Evolutionary conservation across 495 filamentous ascomycete species (phyloP), one percentile per base, ranked within the genome.

Genomic region (Penicillium macrosclerotiorum): DNA sequence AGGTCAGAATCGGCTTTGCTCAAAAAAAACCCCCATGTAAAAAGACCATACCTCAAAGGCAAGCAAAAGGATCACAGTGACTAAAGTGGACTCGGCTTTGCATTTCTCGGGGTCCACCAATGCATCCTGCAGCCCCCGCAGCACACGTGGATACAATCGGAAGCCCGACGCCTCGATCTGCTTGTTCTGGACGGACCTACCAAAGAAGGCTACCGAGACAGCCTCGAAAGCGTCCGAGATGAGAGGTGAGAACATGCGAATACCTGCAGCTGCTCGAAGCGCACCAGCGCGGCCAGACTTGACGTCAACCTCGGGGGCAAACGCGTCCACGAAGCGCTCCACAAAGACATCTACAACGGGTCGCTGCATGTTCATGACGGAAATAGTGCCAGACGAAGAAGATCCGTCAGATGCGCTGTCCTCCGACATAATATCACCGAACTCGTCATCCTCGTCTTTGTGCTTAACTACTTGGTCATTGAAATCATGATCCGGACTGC

Each of bases 311-410:
- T 71, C 56, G 0, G 71, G 71, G 38, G 67, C 71, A 19, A 74
- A 74, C 6, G 71, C 71, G 38, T 74, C 71, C 1, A 74, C 63
- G 20, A 74, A 74, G 2, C 71, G 66, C 45, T 72, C 65, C 8
- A 74, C 65, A 33, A 69, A 74, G 4, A 70, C 54, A 47, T 72
- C 71, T 1, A 71, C 47, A 14, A 56, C 57, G 1, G 63, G 63
- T 30, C 54, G 48, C 20, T 63, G 54, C 47, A 59, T 50, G 29
- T 45, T 57, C 25, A 60, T 53, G 0, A 68, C 37, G 0, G 62
- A 63, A 3, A 57, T 49, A 4, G 51, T 46, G 8, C 59, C 48
- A 17, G 59, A 57, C 6, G 55, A 56, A 11, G 51, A 52, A 3
- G 52, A 55, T 8, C 64, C 65, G 34, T 64, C 62, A 0, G 49